These are phyloP conservation scores for Salix purpurea DNA, from an alignment of 345 rosid species.

Conservation along the genomic window DNA sequence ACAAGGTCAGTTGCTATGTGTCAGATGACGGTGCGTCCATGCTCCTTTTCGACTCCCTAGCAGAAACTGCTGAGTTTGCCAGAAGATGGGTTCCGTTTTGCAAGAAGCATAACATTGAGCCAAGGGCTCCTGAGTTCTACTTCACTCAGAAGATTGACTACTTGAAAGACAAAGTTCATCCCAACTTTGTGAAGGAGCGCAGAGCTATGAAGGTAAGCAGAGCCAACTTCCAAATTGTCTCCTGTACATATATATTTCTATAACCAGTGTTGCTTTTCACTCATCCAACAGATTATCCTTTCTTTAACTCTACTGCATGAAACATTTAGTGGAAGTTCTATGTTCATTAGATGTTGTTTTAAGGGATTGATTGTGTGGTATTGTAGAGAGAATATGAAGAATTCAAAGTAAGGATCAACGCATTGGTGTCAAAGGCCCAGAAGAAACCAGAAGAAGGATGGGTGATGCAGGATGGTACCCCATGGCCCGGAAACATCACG, in stretches of 20 bases:
- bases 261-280: too few relatives aligned
- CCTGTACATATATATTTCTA: too few relatives aligned
- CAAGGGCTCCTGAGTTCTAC: constrained; percentile 91
- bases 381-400: constrained; percentile 92
- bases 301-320: not conserved
- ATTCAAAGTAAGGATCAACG: constrained; percentile 86
- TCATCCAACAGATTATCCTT: too few relatives aligned
- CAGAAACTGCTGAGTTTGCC: constrained; percentile 93
- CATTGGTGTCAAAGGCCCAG: constrained; percentile 87
- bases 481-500: constrained; percentile 98
- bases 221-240: not conserved
- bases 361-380: constrained; percentile 1
- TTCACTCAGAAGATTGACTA: constrained; percentile 90
- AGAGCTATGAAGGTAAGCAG: constrained; percentile 86
- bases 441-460: constrained; percentile 99
- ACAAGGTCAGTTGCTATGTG: constrained; percentile 85
- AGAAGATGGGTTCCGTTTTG: constrained; percentile 98
- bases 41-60: constrained; percentile 78
- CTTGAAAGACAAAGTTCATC: constrained; percentile 89
- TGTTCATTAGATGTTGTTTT: too few relatives aligned
- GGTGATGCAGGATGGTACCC: constrained; percentile 99
- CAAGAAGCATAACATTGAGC: constrained; percentile 80
- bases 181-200: constrained; percentile 92
- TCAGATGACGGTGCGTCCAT: constrained; percentile 97
- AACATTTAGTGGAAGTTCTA: not conserved